phyloP scores from a whole-genome alignment of 306 rosid genomes.

The Dalbergia oliveri region DNA sequence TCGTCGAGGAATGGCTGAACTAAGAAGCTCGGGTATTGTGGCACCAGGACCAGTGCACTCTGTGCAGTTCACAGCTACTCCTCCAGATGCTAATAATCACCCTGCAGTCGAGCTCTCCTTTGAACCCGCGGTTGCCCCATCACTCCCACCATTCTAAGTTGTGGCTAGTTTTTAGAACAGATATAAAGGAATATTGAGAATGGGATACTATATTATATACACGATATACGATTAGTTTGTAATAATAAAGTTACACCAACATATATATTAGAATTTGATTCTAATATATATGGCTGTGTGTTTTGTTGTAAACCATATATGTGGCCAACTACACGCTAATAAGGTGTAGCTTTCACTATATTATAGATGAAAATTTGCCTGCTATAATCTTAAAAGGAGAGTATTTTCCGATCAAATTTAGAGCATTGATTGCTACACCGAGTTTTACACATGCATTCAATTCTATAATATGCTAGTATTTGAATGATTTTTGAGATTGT shows the following conservation, averaged over 20 bases:
- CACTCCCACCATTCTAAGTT: conserved; percentile 42
- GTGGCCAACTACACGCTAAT: conserved; percentile 4
- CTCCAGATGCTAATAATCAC: conserved; percentile 30
- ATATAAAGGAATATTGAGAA: neutral
- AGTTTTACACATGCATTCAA: no score
- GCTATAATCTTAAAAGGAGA: neutral
- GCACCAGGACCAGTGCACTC: conserved; percentile 71
- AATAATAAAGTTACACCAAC: conserved; percentile 38
- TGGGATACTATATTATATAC: neutral
- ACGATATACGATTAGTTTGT: neutral
- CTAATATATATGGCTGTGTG: neutral
- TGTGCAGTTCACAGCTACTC: conserved; percentile 36
- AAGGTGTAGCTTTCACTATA: conserved; percentile 16
- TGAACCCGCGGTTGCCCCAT: conserved; percentile 47
- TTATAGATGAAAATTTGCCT: neutral
- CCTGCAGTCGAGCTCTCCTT: conserved; percentile 19
- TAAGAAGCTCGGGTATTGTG: conserved; percentile 70
- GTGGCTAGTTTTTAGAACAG: neutral
- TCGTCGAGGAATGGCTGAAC: conserved; percentile 75
- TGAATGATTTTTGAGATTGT: no score
- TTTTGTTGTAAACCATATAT: neutral
- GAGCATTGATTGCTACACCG: neutral
- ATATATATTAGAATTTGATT: neutral
- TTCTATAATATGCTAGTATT: no score
- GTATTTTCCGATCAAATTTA: neutral